These are phyloP conservation scores for Dalbergia cultrata DNA, from an alignment of 306 rosid genomes.

Conservation along the genomic window DNA sequence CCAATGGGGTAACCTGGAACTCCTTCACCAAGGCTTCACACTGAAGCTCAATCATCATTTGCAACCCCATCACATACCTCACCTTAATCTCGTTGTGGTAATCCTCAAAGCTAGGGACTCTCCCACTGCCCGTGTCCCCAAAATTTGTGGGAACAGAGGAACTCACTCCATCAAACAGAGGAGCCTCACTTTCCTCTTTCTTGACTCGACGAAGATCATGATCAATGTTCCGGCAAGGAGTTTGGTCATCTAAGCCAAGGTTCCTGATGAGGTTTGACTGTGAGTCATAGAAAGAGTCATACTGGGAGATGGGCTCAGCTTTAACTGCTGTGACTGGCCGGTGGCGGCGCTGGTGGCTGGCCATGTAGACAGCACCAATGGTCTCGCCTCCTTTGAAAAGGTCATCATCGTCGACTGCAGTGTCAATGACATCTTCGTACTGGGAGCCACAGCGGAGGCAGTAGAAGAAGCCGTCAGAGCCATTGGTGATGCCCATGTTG, in stretches of 20 bases:
- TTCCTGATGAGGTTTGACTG: conserved; percentile 54
- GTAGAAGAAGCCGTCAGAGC: conserved; percentile 73
- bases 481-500: conserved; percentile 57
- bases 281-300: conserved; percentile 48
- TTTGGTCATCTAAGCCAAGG: conserved; percentile 53
- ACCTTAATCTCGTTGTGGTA: conserved; percentile 68
- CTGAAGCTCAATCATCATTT: conserved; percentile 81
- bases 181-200: conserved; percentile 34
- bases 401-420: conserved; percentile 73
- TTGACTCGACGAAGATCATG: neutral
- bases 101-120: conserved; percentile 54
- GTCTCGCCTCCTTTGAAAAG: conserved; percentile 47
- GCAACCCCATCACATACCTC: conserved; percentile 79
- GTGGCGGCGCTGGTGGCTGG: conserved; percentile 59
- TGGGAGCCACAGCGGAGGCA: conserved; percentile 69
- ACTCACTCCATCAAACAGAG: conserved; percentile 45
- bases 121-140: conserved; percentile 42
- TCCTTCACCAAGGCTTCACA: conserved; percentile 81
- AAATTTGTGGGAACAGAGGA: conserved; percentile 67
- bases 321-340: conserved; percentile 34
- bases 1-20: conserved; percentile 76
- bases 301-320: conserved; percentile 65
- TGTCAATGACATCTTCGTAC: conserved; percentile 67
- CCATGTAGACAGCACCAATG: conserved; percentile 60
- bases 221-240: neutral